Base-by-base conservation (phyloP, 345 rosid genomes). In the Isatis tinctoria region DNA sequence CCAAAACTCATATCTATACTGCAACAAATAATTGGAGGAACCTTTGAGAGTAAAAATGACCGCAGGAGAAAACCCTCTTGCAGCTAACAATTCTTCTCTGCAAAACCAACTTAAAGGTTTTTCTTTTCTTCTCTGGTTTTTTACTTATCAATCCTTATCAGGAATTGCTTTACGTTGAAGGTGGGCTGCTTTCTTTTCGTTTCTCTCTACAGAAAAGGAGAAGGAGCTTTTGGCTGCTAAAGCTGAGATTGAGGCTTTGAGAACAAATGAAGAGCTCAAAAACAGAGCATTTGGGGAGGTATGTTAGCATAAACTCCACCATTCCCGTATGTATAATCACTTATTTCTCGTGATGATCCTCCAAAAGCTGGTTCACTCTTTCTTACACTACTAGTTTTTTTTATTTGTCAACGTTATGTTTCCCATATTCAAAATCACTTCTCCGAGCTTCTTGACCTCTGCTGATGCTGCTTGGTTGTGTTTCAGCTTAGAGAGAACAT, bases 281-380 rank as follows among this genome's bases (percentile, higher is more conserved):
- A 88, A 90, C 57, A 92, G 85, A 81, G 96, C 86, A 32, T 73
- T 85, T 41, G 79, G 56, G 70, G 92, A 88, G 92, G 99, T 95
- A 45, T 41, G 30, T 62, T 59, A 11, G 22, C 44, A 41, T 24
- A 84, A 51, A 41, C 37, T 5, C 36, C 41, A 35, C 52, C 26
- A 33, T 49, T 30, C 49, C 27, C 8, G 52, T 52, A 26, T 47
- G 10, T 53, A 20, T 51, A 28, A 26, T 30, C 39, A 16, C 20
- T 61, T 58, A 28, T 58, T n/a, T 41, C 47, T 70, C 16, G 0
- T 63, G 66, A 20, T 62, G 24, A 13, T 60, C 6, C 27, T 69
- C 3, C 17, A 54, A 56, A 60, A 40, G 12, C 37, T 35, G 40
- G 36, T 47, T 26, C 27, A 49, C 17, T 59, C 51, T 24, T 20